phyloP scores from a whole-genome alignment of 2,329 filamentous ascomycete genomes.

The Penicillium olsonii region DNA sequence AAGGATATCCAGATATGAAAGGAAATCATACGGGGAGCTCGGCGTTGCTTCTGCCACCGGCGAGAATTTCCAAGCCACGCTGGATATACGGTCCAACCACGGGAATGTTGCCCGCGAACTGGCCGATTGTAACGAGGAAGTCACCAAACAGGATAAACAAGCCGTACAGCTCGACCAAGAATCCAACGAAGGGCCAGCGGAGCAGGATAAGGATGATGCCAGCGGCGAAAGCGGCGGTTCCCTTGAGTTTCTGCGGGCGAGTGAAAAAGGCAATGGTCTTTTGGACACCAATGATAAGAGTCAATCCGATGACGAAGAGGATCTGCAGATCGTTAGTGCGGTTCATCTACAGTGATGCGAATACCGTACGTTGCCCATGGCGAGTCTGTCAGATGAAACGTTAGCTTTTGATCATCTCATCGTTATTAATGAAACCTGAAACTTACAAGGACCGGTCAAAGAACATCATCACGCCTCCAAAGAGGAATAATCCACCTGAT shows the following conservation, averaged over 20 bases:
- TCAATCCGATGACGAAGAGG: slow-evolving; percentile 95
- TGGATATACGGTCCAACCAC: slow-evolving; percentile 86
- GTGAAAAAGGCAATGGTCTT: slow-evolving; percentile 96
- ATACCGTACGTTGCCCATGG: slow-evolving; percentile 85
- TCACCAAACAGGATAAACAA: slow-evolving; percentile 94
- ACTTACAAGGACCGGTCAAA: slow-evolving; percentile 93
- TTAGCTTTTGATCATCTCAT: slow-evolving; percentile 7
- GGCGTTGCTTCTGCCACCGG: slow-evolving; percentile 69
- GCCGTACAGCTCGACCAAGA: slow-evolving; percentile 87
- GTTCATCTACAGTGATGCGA: slow-evolving; percentile 2
- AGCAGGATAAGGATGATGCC: slow-evolving; percentile 85
- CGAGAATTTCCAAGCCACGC: slow-evolving; percentile 67
- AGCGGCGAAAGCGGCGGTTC: slow-evolving; percentile 81
- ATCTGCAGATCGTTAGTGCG: slow-evolving; percentile 59
- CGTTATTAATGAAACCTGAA: background rate
- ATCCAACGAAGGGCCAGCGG: slow-evolving; percentile 88
- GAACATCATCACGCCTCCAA: slow-evolving; percentile 93
- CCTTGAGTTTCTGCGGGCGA: slow-evolving; percentile 86
- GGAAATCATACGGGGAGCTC: slow-evolving; percentile 57
- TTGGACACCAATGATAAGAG: slow-evolving; percentile 87
- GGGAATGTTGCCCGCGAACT: slow-evolving; percentile 81
- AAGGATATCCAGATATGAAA: background rate
- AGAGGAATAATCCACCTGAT: slow-evolving; percentile 87
- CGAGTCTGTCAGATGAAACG: slow-evolving; percentile 62
- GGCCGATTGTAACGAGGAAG: slow-evolving; percentile 88